Conservation (phyloP, 1,284 basidiomycete genomes). For the Rhodotorula sp. region DNA sequence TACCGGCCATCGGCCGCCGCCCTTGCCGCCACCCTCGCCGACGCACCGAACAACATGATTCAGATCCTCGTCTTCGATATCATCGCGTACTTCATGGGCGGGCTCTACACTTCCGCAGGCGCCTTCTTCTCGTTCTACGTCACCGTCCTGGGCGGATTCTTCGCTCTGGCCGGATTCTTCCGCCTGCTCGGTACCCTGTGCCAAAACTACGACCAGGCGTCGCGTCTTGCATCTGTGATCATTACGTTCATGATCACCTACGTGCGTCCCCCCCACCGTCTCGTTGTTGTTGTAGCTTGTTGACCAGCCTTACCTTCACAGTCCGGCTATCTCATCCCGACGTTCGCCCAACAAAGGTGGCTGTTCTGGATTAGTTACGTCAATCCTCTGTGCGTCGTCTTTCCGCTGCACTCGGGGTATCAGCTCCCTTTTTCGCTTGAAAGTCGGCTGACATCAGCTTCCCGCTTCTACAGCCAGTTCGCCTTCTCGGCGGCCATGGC, state of each 20-base stretch:
- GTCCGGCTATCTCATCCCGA: constrained; percentile 37
- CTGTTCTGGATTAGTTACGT: constrained; percentile 15
- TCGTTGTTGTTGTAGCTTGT: constrained; percentile 50
- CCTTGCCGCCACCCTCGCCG: constrained; percentile 58
- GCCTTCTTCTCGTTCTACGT: constrained; percentile 54
- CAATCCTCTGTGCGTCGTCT: neutral
- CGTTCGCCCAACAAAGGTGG: constrained; percentile 29
- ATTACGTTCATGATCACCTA: constrained; percentile 52
- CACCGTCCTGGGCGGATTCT: constrained; percentile 49
- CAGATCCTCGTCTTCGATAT: constrained; percentile 54
- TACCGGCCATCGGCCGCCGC: constrained; percentile 73
- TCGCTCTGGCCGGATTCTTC: constrained; percentile 55
- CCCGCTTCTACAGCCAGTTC: constrained; percentile 53
- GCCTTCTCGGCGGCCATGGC: constrained; percentile 52
- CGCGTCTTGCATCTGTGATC: constrained; percentile 54
- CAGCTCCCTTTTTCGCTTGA: neutral
- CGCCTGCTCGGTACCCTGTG: constrained; percentile 53
- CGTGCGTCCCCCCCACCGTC: constrained; percentile 52
- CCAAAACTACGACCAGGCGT: constrained; percentile 54
- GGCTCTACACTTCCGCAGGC: constrained; percentile 51
- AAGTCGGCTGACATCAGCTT: constrained; percentile 45
- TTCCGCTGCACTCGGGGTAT: too few species aligned
- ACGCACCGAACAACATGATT: constrained; percentile 54
- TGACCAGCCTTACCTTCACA: neutral
- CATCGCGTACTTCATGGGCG: constrained; percentile 52